Evolutionary conservation across 108 stramenopile species (phyloP).

Genomic region (Phaeodactylum tricornutum): DNA sequence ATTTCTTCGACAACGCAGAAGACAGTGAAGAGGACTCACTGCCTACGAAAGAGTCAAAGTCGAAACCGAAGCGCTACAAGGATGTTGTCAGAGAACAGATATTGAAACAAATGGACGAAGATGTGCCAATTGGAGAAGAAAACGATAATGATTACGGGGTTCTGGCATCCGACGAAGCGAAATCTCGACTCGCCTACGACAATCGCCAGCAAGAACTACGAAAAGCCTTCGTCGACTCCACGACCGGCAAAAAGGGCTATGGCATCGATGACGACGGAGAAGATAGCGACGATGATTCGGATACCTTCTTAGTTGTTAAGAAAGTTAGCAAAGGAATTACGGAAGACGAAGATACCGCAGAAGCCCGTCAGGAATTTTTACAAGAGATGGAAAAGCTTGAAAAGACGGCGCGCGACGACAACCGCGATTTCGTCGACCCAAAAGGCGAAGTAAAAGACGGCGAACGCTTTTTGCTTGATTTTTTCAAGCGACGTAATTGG

Average conservation of each 20-base stretch:
- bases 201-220: constrained; percentile 83
- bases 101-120: constrained; percentile 72
- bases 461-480: constrained; percentile 77
- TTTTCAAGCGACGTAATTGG: constrained; percentile 76
- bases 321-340: background rate
- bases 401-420: constrained; percentile 6
- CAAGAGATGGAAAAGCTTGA: constrained; percentile 47
- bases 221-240: constrained; percentile 57
- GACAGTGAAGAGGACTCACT: constrained; percentile 14
- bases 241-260: constrained; percentile 8
- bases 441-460: constrained; percentile 85
- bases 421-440: constrained; percentile 49
- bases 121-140: constrained; percentile 14
- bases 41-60: constrained; percentile 10
- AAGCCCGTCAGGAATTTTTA: constrained; percentile 9
- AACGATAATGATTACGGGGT: constrained; percentile 7
- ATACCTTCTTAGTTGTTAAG: constrained; percentile 36
- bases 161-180: constrained; percentile 7
- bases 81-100: constrained; percentile 95
- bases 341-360: constrained; percentile 7
- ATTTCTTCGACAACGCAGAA: constrained; percentile 50
- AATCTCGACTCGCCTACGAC: constrained; percentile 77
- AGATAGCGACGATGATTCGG: constrained; percentile 45
- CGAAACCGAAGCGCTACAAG: constrained; percentile 60
- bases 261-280: constrained; percentile 8